These are phyloP conservation scores for Starmerella riodocensis DNA, from an alignment of 805 yeast species.

Conservation along the genomic window DNA sequence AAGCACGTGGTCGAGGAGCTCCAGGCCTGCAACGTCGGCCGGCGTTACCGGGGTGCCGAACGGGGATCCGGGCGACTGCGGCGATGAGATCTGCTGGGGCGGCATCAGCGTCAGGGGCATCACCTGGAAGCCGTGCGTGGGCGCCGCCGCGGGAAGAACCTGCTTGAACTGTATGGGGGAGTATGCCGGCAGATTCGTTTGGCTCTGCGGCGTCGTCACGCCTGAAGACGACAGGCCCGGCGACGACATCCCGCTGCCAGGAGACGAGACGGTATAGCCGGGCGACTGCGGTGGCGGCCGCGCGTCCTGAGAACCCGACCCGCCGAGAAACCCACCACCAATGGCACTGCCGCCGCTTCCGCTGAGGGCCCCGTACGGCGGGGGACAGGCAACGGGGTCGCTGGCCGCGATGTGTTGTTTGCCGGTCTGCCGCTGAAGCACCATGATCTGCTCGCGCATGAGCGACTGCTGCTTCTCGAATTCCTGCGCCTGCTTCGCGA, in stretches of 20 bases:
- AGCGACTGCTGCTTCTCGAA: constrained; percentile 60
- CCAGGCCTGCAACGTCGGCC: constrained; percentile 19
- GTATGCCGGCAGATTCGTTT: not conserved
- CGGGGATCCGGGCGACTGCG: constrained; percentile 11
- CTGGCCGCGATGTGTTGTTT: not conserved
- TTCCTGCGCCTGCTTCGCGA: constrained; percentile 75
- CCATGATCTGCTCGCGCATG: constrained; percentile 54
- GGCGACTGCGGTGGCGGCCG: not conserved
- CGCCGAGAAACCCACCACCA: too few species aligned
- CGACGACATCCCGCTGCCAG: too few species aligned
- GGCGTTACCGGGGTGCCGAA: constrained; percentile 20
- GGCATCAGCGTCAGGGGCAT: not conserved
- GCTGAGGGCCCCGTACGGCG: too few species aligned
- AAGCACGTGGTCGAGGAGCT: constrained; percentile 27
- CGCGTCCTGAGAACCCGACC: too few species aligned
- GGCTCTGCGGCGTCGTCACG: not conserved
- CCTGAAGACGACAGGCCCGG: not conserved
- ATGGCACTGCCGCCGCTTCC: too few species aligned
- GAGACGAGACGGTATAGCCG: too few species aligned
- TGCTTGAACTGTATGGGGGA: not conserved
- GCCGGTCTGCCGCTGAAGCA: constrained; percentile 47
- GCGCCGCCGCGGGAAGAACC: not conserved
- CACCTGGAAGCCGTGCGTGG: not conserved
- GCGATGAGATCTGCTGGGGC: constrained; percentile 1
- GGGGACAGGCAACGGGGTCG: too few species aligned